Evolutionary conservation across 495 filamentous ascomycete species (phyloP).

Genomic region (Penicillium simplicissimum): DNA sequence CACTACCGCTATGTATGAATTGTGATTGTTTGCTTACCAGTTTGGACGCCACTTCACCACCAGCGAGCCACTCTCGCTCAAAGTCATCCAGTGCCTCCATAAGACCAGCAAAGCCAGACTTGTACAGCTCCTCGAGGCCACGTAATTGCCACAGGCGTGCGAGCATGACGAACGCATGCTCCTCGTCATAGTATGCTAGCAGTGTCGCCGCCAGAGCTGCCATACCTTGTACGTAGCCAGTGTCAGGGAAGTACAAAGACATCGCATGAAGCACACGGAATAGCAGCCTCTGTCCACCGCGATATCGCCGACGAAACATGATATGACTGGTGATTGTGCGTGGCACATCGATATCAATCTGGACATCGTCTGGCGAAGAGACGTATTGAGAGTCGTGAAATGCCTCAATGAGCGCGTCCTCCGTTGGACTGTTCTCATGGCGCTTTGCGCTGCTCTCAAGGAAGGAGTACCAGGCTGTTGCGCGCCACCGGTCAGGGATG

Average conservation of each 20-base stretch:
- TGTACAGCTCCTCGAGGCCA: slow-evolving; percentile 82
- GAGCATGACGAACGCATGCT: slow-evolving; percentile 90
- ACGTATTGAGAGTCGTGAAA: slow-evolving; percentile 69
- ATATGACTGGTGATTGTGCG: slow-evolving; percentile 94
- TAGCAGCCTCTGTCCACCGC: slow-evolving; percentile 84
- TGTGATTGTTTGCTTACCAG: slow-evolving; percentile 59
- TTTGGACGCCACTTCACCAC: slow-evolving; percentile 71
- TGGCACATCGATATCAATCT: slow-evolving; percentile 97
- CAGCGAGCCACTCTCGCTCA: slow-evolving; percentile 78
- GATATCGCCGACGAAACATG: slow-evolving; percentile 94
- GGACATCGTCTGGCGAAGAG: slow-evolving; percentile 85
- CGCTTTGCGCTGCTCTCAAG: slow-evolving; percentile 77
- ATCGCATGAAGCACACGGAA: slow-evolving; percentile 92
- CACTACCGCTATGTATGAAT: no score
- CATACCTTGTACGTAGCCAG: slow-evolving; percentile 98
- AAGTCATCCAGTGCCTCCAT: slow-evolving; percentile 90
- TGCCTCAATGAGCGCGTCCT: slow-evolving; percentile 68
- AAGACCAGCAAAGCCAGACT: slow-evolving; percentile 78
- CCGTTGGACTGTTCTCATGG: slow-evolving; percentile 57
- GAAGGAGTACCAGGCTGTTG: slow-evolving; percentile 94
- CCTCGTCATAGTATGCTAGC: slow-evolving; percentile 96
- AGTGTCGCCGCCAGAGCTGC: slow-evolving; percentile 89
- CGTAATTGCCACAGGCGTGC: slow-evolving; percentile 88
- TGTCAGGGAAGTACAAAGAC: slow-evolving; percentile 86
- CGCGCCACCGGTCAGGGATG: slow-evolving; percentile 93